A percentile compares a stretch with the other conserved stretches of the same genome.
phyloP scores from a whole-genome alignment of 148 eudicot species.

The Camellia sinensis region DNA sequence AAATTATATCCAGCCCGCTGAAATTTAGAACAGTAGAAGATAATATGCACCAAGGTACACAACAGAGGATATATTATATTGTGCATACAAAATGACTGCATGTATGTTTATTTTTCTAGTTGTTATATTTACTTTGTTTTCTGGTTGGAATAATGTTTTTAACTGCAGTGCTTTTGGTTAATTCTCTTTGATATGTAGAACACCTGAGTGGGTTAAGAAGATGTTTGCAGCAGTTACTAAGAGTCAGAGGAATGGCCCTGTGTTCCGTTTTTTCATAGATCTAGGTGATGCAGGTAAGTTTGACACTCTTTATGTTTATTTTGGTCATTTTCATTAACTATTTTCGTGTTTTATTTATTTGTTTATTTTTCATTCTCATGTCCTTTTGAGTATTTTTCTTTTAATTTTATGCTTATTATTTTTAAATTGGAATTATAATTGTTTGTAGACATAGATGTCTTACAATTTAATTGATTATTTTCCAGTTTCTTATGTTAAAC shows the following conservation, averaged over 20 bases:
- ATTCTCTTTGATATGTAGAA: conserved; percentile 40
- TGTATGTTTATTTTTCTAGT: neutral
- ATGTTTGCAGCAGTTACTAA: conserved; percentile 57
- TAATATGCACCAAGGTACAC: neutral
- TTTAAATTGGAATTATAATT: neutral
- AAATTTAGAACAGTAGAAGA: neutral
- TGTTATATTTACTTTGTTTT: neutral
- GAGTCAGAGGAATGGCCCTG: conserved; percentile 80
- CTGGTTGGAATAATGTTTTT: neutral
- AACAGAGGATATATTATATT: neutral
- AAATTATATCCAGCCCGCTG: too few species aligned
- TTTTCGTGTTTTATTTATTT: neutral
- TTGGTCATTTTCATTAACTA: neutral
- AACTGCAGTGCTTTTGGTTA: neutral
- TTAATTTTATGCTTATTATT: neutral
- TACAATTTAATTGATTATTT: conserved; percentile 25
- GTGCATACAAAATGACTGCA: neutral
- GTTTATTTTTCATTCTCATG: neutral
- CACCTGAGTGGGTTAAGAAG: conserved; percentile 90
- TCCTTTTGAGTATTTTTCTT: neutral
- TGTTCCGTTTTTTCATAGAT: conserved; percentile 92
- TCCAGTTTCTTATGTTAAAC: conserved; percentile 81
- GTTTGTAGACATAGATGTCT: conserved; percentile 3
- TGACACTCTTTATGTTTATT: conserved; percentile 3
- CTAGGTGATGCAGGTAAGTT: conserved; percentile 87